A percentile compares a stretch with the other conserved stretches of the same genome.
phyloP scores from a whole-genome alignment of 23 red algal genomes.

The Cyanidioschyzon merolae region DNA sequence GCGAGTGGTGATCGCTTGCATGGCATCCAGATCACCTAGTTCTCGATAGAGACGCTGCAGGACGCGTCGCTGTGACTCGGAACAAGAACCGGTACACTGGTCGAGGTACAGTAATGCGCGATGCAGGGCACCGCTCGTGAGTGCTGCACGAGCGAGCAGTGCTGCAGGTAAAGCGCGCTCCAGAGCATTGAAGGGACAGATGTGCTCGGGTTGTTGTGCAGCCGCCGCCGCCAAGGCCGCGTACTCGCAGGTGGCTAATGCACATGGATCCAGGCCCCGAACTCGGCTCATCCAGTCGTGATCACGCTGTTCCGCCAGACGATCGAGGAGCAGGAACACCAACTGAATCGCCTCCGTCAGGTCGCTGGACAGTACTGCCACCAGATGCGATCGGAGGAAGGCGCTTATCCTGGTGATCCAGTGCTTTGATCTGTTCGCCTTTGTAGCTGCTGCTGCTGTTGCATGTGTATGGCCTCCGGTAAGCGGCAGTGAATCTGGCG shows the following conservation, averaged over 20 bases:
- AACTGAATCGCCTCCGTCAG: conserved; percentile 30
- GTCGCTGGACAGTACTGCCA: conserved; percentile 10
- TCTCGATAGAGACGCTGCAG: background rate
- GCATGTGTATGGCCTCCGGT: background rate
- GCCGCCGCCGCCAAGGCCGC: background rate
- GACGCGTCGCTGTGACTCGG: background rate
- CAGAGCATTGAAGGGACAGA: conserved; percentile 19
- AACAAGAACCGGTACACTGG: conserved; percentile 19
- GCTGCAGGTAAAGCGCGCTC: background rate
- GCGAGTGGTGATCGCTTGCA: conserved; percentile 27
- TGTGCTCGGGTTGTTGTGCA: conserved; percentile 10
- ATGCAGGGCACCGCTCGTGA: conserved; percentile 30
- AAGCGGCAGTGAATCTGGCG: background rate
- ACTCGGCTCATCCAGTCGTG: conserved; percentile 13
- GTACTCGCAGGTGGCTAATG: background rate
- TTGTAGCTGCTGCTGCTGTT: background rate
- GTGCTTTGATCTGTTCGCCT: background rate
- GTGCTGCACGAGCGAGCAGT: conserved; percentile 43
- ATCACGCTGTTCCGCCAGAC: conserved; percentile 39
- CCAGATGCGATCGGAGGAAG: background rate
- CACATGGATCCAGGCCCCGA: background rate
- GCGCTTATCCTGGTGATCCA: background rate
- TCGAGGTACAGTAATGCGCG: conserved; percentile 59
- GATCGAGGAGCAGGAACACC: conserved; percentile 52
- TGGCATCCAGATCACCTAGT: conserved; percentile 28